Evolutionary conservation across 2,329 filamentous ascomycete genomes (phyloP), one percentile per base, ranked within the genome.

Genomic region (Ceratocystis colombiana): DNA sequence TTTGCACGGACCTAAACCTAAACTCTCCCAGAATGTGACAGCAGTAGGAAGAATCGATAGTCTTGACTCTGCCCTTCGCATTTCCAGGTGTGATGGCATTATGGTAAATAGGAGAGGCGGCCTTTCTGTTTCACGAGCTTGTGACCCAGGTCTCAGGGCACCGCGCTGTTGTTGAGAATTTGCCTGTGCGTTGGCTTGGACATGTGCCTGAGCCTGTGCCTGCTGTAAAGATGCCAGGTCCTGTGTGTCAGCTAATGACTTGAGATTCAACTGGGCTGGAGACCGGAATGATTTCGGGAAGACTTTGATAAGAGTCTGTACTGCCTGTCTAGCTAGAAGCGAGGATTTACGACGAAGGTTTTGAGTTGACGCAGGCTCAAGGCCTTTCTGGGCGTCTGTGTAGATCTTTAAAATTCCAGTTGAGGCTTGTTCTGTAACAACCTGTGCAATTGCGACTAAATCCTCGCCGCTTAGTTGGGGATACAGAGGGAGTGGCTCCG

Each of bases 11-110:
- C 84, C 84, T 1, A 96, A 79, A 0, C 89, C 88, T 20, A 95
- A 77, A 61, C 86, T 85, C 72, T 94, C 89, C 90, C 90, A 95
- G 72, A 94, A 96, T 0, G 81, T 77, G 22, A 93, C 77, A 0
- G 88, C 87, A 0, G 89, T 83, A 1, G 90, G 88, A 25, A 93
- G 78, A 48, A 95, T 79, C 10, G 90, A 89, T 66, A 91, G 81
- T 61, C 82, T 83, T 1, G 81, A 80, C 48, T 90, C 87, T 22
- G 85, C 83, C 64, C 89, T 81, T 62, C 86, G 85, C 10, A 95
- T 78, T 70, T 89, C 85, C 46, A 94, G 77, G 71, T 89, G 86
- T 1, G 89, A 89, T 0, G 85, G 78, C 1, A 83, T 81, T 1
- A 94, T 82, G 50, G 80, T 78, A 69, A 88, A 88, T 1, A 86